Evolutionary conservation across 1,284 basidiomycete genomes (phyloP).

Genomic region (Microbotryomycetes sp.): DNA sequence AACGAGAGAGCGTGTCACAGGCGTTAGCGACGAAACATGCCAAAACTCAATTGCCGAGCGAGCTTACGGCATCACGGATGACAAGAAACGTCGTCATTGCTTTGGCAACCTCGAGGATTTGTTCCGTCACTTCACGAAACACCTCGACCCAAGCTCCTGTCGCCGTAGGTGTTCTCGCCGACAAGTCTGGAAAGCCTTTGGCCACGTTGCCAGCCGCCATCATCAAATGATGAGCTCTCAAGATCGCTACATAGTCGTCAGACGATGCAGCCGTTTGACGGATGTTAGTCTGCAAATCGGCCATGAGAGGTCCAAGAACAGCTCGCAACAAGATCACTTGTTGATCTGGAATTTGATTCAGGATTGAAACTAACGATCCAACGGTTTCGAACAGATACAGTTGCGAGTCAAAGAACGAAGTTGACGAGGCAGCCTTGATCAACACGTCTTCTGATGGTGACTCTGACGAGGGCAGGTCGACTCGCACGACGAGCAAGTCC

Average conservation of each 20-base stretch:
- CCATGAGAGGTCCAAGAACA: conserved; percentile 38
- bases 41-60: background rate
- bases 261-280: conserved; percentile 53
- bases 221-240: conserved; percentile 90
- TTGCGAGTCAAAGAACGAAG: conserved; percentile 78
- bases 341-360: conserved; percentile 59
- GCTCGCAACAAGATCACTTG: conserved; percentile 62
- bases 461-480: conserved; percentile 46
- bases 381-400: conserved; percentile 91
- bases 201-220: conserved; percentile 92
- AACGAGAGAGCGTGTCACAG: no score
- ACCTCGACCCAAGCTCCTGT: conserved; percentile 68
- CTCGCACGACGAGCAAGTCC: conserved; percentile 49
- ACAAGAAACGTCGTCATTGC: conserved; percentile 81
- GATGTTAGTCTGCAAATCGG: conserved; percentile 55
- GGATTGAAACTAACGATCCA: conserved; percentile 73
- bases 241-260: conserved; percentile 61
- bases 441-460: conserved; percentile 55
- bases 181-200: conserved; percentile 78
- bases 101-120: conserved; percentile 78
- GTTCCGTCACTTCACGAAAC: conserved; percentile 81
- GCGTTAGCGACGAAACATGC: no score
- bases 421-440: conserved; percentile 68
- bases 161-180: conserved; percentile 58
- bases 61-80: conserved; percentile 82